Percentiles rank a stretch among this genome's conserved stretches.
Conservation (phyloP, 2,329 filamentous ascomycete genomes). For the Cyclaneusma minus region DNA sequence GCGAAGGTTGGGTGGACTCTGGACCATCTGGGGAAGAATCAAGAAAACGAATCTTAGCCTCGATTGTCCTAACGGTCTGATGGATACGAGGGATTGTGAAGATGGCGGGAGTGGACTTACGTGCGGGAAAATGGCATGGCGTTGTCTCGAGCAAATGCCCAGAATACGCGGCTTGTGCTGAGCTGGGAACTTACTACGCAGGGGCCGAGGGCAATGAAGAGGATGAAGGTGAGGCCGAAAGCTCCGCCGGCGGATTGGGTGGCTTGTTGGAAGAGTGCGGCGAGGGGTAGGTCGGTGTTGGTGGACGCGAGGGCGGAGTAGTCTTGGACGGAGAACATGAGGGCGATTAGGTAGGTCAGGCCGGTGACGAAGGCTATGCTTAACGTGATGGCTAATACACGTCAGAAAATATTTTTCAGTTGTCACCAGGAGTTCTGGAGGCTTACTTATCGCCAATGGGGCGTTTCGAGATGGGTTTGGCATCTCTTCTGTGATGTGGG, state of each 20-base stretch:
- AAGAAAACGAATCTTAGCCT: too few species aligned
- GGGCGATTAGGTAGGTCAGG: conserved; percentile 30
- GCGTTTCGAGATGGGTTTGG: conserved; percentile 28
- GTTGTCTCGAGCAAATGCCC: conserved; percentile 29
- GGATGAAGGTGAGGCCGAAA: conserved; percentile 24
- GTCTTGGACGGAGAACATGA: conserved; percentile 36
- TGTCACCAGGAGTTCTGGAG: neutral
- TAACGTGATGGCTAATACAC: conserved; percentile 29
- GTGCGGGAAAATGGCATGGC: conserved; percentile 24
- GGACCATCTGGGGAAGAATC: conserved; percentile 17
- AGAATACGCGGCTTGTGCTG: conserved; percentile 20
- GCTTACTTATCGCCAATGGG: conserved; percentile 18
- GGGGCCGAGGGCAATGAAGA: conserved; percentile 26
- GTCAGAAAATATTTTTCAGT: too few species aligned
- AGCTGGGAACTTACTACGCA: conserved; percentile 22
- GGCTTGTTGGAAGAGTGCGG: conserved; percentile 29
- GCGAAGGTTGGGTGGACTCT: conserved; percentile 20
- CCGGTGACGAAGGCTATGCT: conserved; percentile 33
- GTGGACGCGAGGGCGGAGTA: conserved; percentile 25
- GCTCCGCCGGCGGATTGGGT: conserved; percentile 24
- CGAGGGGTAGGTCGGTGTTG: conserved; percentile 26
- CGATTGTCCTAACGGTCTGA: too few species aligned
- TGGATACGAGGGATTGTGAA: too few species aligned
- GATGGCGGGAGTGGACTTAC: too few species aligned
- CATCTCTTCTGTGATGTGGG: conserved; percentile 35